A percentile compares a stretch with the other conserved stretches of the same genome.
Conservation (phyloP, 805 yeast genomes). For the Monosporozyma siamensis region DNA sequence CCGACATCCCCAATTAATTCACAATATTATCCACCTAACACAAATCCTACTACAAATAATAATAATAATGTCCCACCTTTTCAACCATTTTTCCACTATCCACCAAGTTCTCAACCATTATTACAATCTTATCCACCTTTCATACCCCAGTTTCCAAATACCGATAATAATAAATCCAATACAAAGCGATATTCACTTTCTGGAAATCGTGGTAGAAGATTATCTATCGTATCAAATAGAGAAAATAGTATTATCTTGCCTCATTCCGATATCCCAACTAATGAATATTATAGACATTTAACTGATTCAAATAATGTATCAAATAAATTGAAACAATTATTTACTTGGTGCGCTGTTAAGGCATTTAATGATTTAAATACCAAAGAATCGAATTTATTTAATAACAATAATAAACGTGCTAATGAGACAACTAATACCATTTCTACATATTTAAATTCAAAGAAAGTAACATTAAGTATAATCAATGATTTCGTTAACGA, state of each 20-base stretch:
- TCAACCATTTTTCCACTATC: slow-evolving; percentile 22
- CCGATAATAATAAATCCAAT: neutral
- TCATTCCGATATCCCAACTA: slow-evolving; percentile 26
- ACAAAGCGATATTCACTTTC: slow-evolving; percentile 18
- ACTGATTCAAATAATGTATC: slow-evolving; percentile 24
- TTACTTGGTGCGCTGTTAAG: slow-evolving; percentile 28
- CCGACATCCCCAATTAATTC: slow-evolving; percentile 10
- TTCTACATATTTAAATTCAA: slow-evolving; percentile 14
- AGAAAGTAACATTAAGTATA: slow-evolving; percentile 17
- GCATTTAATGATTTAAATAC: slow-evolving; percentile 15
- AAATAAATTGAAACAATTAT: slow-evolving; percentile 25
- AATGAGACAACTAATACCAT: neutral
- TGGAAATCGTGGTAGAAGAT: slow-evolving; percentile 24
- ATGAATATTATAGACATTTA: slow-evolving; percentile 27
- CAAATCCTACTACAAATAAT: neutral
- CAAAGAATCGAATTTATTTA: neutral
- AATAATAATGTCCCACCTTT: slow-evolving; percentile 12
- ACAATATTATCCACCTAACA: slow-evolving; percentile 7
- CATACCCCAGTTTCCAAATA: slow-evolving; percentile 14
- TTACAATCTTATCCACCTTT: slow-evolving; percentile 8
- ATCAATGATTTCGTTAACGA: slow-evolving; percentile 27
- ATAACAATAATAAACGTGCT: neutral
- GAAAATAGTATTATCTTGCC: slow-evolving; percentile 24
- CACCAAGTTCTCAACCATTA: slow-evolving; percentile 16
- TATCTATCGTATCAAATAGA: slow-evolving; percentile 23